These are phyloP conservation scores for Verticillium dahliae DNA, from an alignment of 2,329 filamentous ascomycete genomes.

Conservation along the genomic window DNA sequence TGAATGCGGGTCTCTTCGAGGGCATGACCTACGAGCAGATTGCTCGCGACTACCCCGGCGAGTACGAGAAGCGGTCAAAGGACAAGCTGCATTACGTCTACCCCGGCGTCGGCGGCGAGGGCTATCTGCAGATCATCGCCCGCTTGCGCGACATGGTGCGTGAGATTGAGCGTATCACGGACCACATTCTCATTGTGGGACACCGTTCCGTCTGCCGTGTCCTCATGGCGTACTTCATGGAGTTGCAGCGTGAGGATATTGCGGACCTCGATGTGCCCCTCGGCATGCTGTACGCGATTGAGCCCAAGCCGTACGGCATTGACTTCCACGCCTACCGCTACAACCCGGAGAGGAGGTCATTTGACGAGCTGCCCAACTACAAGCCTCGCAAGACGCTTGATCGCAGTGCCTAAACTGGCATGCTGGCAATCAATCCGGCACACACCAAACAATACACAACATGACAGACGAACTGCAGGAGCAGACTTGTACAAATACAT, in stretches of 20 bases:
- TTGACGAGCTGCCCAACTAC: conserved; percentile 81
- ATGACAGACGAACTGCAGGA: not conserved
- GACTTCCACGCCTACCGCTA: conserved; percentile 96
- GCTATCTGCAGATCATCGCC: conserved; percentile 95
- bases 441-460: not conserved
- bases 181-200: conserved; percentile 86
- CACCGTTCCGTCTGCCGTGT: conserved; percentile 91
- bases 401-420: conserved; percentile 21
- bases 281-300: conserved; percentile 88
- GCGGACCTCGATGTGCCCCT: conserved; percentile 91
- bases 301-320: conserved; percentile 96
- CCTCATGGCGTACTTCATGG: conserved; percentile 93
- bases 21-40: conserved; percentile 94
- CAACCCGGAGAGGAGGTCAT: conserved; percentile 70
- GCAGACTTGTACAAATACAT: not conserved
- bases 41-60: conserved; percentile 66
- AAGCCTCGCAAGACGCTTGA: conserved; percentile 57
- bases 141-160: conserved; percentile 91
- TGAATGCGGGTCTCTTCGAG: conserved; percentile 89
- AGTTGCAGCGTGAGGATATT: conserved; percentile 82
- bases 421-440: not conserved
- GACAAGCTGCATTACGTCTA: conserved; percentile 97
- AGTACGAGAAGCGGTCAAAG: conserved; percentile 70
- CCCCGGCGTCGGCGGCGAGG: conserved; percentile 90
- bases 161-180: conserved; percentile 93